phyloP scores from a whole-genome alignment of 2,329 filamentous ascomycete genomes.

The Trichophyton equinum region DNA sequence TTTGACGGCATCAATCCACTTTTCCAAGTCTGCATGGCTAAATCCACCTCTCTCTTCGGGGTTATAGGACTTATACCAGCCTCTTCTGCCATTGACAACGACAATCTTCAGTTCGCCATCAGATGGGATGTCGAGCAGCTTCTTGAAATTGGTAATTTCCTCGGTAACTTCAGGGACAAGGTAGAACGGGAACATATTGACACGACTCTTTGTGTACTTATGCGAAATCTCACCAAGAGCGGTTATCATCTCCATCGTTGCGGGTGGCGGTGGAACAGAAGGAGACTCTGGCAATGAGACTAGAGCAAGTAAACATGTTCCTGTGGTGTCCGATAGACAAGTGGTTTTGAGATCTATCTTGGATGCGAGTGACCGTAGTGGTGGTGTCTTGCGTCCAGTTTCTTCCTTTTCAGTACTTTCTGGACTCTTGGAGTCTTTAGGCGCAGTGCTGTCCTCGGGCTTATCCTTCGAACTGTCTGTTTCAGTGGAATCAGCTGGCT shows the following conservation, averaged over 20 bases:
- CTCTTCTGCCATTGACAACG: conserved; percentile 70
- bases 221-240: conserved; percentile 61
- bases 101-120: conserved; percentile 55
- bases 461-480: conserved; percentile 3
- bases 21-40: conserved; percentile 50
- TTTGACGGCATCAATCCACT: conserved; percentile 82
- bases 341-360: conserved; percentile 52
- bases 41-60: conserved; percentile 41
- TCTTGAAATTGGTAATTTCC: conserved; percentile 43
- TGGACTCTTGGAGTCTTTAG: conserved; percentile 3
- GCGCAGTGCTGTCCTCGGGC: conserved; percentile 1
- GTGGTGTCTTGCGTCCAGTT: conserved; percentile 40
- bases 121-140: conserved; percentile 48
- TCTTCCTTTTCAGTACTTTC: conserved; percentile 17
- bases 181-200: conserved; percentile 71
- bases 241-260: conserved; percentile 42
- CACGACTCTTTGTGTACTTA: conserved; percentile 56
- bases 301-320: conserved; percentile 71
- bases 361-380: conserved; percentile 54
- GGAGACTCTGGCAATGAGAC: conserved; percentile 44
- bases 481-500: conserved; percentile 22
- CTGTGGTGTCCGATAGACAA: conserved; percentile 63
- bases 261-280: conserved; percentile 34
- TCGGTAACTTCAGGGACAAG: conserved; percentile 53
- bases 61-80: conserved; percentile 71